Percentiles rank a stretch among this genome's conserved stretches.
Evolutionary conservation across 176 grass and related monocot species (phyloP).

Genomic region (Stipa capillata): DNA sequence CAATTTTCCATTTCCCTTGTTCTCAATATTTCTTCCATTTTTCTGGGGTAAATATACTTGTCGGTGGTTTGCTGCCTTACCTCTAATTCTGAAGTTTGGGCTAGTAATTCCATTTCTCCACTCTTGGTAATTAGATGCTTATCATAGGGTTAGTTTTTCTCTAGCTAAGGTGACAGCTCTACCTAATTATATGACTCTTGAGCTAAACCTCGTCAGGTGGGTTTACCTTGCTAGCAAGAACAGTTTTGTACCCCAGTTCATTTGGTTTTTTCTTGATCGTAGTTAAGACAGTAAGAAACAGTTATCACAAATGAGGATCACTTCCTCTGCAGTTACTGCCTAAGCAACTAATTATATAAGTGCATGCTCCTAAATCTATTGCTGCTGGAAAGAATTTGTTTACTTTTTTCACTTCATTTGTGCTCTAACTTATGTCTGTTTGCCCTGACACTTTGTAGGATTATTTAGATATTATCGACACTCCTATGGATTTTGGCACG

Average conservation of each 20-base stretch:
- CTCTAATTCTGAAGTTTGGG: not conserved
- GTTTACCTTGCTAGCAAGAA: not conserved
- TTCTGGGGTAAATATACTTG: not conserved
- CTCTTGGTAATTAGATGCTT: not conserved
- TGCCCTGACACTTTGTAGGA: slow-evolving; percentile 45
- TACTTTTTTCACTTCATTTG: not conserved
- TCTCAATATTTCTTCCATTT: not conserved
- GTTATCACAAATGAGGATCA: not conserved
- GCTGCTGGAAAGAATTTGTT: not conserved
- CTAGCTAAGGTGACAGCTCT: not conserved
- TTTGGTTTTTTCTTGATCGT: slow-evolving; percentile 1
- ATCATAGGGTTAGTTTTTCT: not conserved
- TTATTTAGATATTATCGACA: slow-evolving; percentile 96
- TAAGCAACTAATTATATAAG: not conserved
- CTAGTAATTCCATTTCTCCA: not conserved
- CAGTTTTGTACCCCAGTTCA: not conserved
- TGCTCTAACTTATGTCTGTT: not conserved
- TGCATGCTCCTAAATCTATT: not conserved
- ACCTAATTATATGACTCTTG: not conserved
- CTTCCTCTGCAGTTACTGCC: not conserved
- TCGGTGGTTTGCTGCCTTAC: not conserved
- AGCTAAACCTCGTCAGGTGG: not conserved
- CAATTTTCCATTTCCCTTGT: not conserved
- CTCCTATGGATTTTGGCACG: slow-evolving; percentile 98
- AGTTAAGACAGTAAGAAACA: slow-evolving; percentile 4